Conservation (phyloP, 2,329 filamentous ascomycete species). For the Colletotrichum sp. region DNA sequence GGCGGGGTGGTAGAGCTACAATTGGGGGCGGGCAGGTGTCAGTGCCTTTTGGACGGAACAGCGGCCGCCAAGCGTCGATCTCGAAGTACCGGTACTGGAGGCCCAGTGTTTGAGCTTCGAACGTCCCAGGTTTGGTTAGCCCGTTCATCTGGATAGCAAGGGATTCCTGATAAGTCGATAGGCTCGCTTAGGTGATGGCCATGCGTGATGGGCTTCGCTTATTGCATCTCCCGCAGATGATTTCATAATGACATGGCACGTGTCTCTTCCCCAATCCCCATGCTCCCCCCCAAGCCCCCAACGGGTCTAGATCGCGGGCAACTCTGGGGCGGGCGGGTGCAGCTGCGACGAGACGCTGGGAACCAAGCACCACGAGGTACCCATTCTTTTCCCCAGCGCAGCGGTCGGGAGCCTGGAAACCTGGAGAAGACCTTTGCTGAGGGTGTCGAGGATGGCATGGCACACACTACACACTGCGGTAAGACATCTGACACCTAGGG, state of each 20-base stretch:
- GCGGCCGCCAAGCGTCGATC: conserved; percentile 3
- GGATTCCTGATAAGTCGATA: not conserved
- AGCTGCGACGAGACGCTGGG: not conserved
- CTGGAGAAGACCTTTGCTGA: not conserved
- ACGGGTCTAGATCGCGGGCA: conserved; percentile 2
- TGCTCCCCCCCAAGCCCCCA: not conserved
- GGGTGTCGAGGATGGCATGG: conserved; percentile 3
- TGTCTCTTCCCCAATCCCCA: not conserved
- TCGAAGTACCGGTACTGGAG: conserved; percentile 6
- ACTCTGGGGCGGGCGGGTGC: not conserved
- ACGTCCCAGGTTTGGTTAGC: not conserved
- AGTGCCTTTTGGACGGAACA: not conserved
- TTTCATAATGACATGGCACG: conserved; percentile 12
- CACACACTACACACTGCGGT: not conserved
- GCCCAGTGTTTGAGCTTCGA: not conserved
- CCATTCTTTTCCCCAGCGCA: conserved; percentile 1
- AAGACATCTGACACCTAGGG: conserved; percentile 11
- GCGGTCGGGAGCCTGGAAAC: not conserved
- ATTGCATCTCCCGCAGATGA: not conserved
- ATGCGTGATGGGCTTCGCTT: not conserved
- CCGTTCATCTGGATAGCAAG: not conserved
- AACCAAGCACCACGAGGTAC: not conserved
- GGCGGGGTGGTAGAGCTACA: conserved; percentile 20
- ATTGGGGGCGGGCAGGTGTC: not conserved
- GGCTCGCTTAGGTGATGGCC: not conserved